A percentile compares a stretch with the other conserved stretches of the same genome.
These are phyloP conservation scores for Aureobasidium leucospermi DNA, from an alignment of 2,329 filamentous ascomycete species.

Conservation along the genomic window DNA sequence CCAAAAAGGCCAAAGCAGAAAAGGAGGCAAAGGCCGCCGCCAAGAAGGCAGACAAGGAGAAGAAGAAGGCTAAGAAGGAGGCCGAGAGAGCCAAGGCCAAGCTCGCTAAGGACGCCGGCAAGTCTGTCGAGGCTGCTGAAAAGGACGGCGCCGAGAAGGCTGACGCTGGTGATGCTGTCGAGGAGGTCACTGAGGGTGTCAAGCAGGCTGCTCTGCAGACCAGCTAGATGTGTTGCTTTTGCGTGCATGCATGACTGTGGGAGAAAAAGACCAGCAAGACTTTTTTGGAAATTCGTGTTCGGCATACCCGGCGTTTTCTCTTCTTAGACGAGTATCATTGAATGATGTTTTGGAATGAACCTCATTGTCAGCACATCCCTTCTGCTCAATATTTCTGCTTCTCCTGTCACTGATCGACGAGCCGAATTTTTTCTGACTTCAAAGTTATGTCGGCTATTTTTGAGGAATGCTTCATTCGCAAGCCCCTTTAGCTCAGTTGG, in stretches of 20 bases:
- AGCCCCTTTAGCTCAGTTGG: slow-evolving; percentile 13
- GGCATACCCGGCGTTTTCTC: not conserved
- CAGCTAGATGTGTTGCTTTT: slow-evolving; percentile 2
- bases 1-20: slow-evolving; percentile 62
- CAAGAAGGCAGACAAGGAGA: slow-evolving; percentile 57
- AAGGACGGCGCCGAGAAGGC: slow-evolving; percentile 51
- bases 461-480: not conserved
- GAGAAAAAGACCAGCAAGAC: not conserved
- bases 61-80: slow-evolving; percentile 55
- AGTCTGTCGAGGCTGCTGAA: slow-evolving; percentile 73
- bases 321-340: not conserved
- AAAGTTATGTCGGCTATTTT: not conserved
- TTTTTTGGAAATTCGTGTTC: not conserved
- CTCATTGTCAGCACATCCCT: not conserved
- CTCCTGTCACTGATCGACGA: too few relatives aligned
- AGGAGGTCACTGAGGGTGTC: slow-evolving; percentile 39
- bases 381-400: not conserved
- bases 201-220: slow-evolving; percentile 39
- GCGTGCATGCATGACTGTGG: not conserved
- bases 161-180: slow-evolving; percentile 31
- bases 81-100: slow-evolving; percentile 52
- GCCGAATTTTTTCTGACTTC: too few relatives aligned
- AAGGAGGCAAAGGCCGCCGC: slow-evolving; percentile 53
- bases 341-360: not conserved
- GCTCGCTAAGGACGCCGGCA: slow-evolving; percentile 30